A percentile compares a stretch with the other conserved stretches of the same genome.
Conservation (phyloP, 1,284 basidiomycete species). For the Boletus mariae region DNA sequence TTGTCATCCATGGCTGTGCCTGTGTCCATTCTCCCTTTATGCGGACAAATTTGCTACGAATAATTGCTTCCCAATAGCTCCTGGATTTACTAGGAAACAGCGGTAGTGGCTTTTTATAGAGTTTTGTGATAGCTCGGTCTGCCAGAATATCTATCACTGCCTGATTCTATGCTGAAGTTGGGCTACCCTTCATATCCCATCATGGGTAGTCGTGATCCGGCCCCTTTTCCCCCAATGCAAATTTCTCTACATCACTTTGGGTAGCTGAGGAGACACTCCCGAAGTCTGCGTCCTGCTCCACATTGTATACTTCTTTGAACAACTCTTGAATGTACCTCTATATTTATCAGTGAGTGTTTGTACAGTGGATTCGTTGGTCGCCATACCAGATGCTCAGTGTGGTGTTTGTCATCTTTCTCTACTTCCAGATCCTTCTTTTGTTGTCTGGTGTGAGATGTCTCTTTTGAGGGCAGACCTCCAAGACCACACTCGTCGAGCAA, state of each 20-base stretch:
- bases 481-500: background rate
- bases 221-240: background rate
- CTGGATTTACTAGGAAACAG: background rate
- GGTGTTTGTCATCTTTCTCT: background rate
- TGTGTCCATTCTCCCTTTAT: background rate
- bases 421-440: background rate
- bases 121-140: background rate
- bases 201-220: background rate
- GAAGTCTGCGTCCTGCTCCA: background rate
- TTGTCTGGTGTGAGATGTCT: background rate
- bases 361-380: background rate
- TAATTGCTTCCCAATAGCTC: background rate
- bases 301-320: background rate
- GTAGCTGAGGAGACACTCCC: background rate
- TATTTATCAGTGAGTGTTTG: background rate
- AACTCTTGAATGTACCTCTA: background rate
- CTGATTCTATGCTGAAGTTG: background rate
- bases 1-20: background rate
- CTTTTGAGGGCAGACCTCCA: background rate
- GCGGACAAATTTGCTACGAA: background rate
- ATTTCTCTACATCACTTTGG: background rate
- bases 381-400: background rate
- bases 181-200: background rate
- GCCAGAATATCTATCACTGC: background rate
- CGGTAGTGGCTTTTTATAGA: background rate